These are phyloP conservation scores for Saccharum hybrid DNA, from an alignment of 202 grass and related monocot species.

Conservation along the genomic window DNA sequence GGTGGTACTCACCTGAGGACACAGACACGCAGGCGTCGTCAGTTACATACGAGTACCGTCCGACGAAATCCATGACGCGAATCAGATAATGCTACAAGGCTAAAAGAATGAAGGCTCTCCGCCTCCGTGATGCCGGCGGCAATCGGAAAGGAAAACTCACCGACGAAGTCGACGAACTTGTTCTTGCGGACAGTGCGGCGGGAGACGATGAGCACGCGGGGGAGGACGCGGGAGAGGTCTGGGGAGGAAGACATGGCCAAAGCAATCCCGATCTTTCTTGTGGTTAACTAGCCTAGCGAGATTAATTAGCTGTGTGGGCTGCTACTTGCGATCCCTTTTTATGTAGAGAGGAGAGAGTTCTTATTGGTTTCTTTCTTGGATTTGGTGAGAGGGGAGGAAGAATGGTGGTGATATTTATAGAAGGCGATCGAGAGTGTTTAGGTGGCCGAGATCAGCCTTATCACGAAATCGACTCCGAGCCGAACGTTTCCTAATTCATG, in stretches of 20 bases:
- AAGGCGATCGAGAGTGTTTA: not conserved
- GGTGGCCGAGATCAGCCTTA: slow-evolving; percentile 29
- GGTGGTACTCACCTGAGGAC: slow-evolving; percentile 75
- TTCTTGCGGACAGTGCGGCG: slow-evolving; percentile 91
- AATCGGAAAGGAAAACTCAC: slow-evolving; percentile 34
- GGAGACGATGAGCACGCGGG: slow-evolving; percentile 91
- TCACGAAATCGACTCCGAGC: not conserved
- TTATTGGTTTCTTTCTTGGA: slow-evolving; percentile 2
- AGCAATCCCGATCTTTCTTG: not conserved
- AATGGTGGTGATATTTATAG: slow-evolving; percentile 48
- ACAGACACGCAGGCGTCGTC: not conserved
- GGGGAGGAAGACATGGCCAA: slow-evolving; percentile 43
- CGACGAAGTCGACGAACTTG: slow-evolving; percentile 98
- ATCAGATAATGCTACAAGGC: too few relatives aligned
- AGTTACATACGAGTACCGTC: not conserved
- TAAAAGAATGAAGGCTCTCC: too few relatives aligned
- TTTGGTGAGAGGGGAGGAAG: not conserved
- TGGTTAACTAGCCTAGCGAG: not conserved
- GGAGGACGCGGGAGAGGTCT: slow-evolving; percentile 68
- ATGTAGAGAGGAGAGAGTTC: not conserved
- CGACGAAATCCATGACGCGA: not conserved
- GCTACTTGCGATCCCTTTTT: not conserved
- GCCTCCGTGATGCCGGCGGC: too few relatives aligned
- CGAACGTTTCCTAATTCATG: not conserved
- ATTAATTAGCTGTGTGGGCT: not conserved